Conservation (phyloP, 441 rosid genomes). For the Aleurites moluccanus region DNA sequence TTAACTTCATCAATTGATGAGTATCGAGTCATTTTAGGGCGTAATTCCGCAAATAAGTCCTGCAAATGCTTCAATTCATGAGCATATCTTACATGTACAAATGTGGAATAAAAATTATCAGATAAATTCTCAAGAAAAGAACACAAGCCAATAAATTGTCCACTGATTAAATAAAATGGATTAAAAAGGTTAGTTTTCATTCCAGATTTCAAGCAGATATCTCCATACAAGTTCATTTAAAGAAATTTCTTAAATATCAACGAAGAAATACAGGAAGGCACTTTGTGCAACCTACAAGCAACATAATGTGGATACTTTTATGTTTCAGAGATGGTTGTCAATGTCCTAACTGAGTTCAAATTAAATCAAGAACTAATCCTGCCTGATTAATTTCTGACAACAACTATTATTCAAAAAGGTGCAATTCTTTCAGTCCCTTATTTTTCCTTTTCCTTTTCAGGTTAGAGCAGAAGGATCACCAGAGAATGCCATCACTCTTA, state of each 20-base stretch:
- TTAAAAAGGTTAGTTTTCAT: not conserved
- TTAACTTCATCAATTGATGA: conserved; percentile 80
- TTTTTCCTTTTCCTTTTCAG: not conserved
- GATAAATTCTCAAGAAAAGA: not conserved
- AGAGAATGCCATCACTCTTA: not conserved
- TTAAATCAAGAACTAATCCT: not conserved
- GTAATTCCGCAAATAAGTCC: conserved; percentile 92
- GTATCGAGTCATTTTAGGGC: conserved; percentile 83
- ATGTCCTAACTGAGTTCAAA: too few species aligned
- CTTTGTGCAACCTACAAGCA: not conserved
- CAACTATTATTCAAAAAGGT: not conserved
- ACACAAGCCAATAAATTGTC: not conserved
- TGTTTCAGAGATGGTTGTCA: too few species aligned
- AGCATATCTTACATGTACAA: conserved; percentile 16
- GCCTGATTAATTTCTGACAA: not conserved
- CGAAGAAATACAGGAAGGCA: not conserved
- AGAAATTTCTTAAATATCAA: not conserved
- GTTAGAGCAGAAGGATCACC: not conserved
- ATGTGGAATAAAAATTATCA: not conserved
- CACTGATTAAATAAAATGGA: not conserved
- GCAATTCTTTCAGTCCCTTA: not conserved
- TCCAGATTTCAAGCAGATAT: not conserved
- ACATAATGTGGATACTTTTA: too few species aligned
- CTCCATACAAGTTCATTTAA: not conserved
- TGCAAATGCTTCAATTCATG: conserved; percentile 38